A percentile compares a stretch with the other conserved stretches of the same genome.
phyloP scores from a whole-genome alignment of 106 monocot species.

The Vanilla planifolia region DNA sequence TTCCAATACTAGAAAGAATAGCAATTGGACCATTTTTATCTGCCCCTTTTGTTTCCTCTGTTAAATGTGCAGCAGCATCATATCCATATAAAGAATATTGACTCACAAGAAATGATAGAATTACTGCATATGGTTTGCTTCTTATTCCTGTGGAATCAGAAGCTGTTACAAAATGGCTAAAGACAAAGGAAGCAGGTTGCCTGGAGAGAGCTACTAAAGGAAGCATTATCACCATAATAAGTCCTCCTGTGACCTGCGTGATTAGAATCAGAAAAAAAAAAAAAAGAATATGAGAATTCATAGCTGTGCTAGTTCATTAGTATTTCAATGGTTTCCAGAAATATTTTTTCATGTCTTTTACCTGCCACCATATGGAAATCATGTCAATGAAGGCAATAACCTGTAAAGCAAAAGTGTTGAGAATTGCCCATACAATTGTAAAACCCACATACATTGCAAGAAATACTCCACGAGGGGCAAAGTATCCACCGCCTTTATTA shows the following conservation, averaged over 20 bases:
- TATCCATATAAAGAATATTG: conserved; percentile 90
- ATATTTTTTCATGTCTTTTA: conserved; percentile 4
- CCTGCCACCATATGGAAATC: conserved; percentile 90
- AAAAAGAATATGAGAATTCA: too few relatives aligned
- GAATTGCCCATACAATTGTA: conserved; percentile 70
- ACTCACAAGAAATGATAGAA: conserved; percentile 63
- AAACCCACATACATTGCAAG: conserved; percentile 66
- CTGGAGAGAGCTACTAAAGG: conserved; percentile 55
- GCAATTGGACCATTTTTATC: conserved; percentile 84
- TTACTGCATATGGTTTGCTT: conserved; percentile 54
- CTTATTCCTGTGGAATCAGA: conserved; percentile 50
- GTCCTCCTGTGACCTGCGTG: conserved; percentile 58
- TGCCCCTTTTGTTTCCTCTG: conserved; percentile 89
- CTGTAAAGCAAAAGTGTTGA: conserved; percentile 80
- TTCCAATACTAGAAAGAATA: conserved; percentile 74
- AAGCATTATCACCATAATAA: conserved; percentile 62
- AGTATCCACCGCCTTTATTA: conserved; percentile 70
- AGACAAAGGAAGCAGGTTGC: conserved; percentile 70
- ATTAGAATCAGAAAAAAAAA: background rate
- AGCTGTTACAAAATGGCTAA: conserved; percentile 59
- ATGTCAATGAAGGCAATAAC: conserved; percentile 75
- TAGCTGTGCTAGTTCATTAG: background rate
- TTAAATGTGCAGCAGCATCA: conserved; percentile 82
- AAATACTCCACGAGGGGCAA: conserved; percentile 68
- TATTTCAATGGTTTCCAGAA: background rate